Conservation (phyloP, 495 filamentous ascomycete species). For the Letharia columbiana region DNA sequence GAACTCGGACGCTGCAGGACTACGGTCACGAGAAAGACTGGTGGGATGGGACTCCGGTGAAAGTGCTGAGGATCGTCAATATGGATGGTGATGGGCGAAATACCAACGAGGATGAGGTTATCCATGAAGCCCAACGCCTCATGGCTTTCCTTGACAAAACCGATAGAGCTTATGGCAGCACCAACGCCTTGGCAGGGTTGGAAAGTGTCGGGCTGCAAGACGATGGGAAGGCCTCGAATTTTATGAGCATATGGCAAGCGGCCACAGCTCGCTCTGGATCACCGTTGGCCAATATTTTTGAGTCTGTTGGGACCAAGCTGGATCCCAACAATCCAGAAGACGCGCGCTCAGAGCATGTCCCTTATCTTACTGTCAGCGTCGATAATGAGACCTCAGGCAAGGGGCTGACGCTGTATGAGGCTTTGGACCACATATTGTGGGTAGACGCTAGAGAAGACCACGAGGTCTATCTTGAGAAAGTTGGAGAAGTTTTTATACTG, state of each 20-base stretch:
- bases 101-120: constrained; percentile 40
- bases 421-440: constrained; percentile 63
- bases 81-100: constrained; percentile 35
- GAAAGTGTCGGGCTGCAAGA: constrained; percentile 29
- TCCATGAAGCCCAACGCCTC: constrained; percentile 57
- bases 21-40: constrained; percentile 69
- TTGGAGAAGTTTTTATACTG: constrained; percentile 62
- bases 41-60: constrained; percentile 72
- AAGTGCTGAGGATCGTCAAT: constrained; percentile 49
- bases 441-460: constrained; percentile 44
- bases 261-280: constrained; percentile 31
- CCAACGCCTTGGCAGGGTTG: constrained; percentile 48
- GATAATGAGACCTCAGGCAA: constrained; percentile 33
- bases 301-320: constrained; percentile 16
- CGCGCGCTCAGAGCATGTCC: constrained; percentile 34
- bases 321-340: constrained; percentile 30
- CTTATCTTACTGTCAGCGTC: constrained; percentile 34
- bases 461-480: constrained; percentile 44
- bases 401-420: constrained; percentile 61
- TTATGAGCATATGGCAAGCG: constrained; percentile 21
- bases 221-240: constrained; percentile 23
- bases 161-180: constrained; percentile 71
- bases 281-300: constrained; percentile 20
- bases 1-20: constrained; percentile 41
- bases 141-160: constrained; percentile 79